A percentile compares a stretch with the other conserved stretches of the same genome.
Conservation (phyloP, 106 monocot genomes). For the Dendrobium huoshanense region DNA sequence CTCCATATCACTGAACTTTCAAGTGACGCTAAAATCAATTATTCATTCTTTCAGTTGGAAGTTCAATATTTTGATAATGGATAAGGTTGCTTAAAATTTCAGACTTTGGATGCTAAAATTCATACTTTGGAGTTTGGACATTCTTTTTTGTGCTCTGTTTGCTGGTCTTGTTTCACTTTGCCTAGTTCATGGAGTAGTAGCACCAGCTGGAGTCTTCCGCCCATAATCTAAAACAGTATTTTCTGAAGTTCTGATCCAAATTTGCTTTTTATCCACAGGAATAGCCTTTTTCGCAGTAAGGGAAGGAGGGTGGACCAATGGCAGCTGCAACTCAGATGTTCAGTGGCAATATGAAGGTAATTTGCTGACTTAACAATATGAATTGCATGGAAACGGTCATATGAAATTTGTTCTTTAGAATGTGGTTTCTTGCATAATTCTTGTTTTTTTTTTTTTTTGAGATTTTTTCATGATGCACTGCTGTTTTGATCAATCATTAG, state of each 20-base stretch:
- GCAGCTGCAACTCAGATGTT: conserved; percentile 4
- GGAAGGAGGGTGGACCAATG: not conserved
- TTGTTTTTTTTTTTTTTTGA: not conserved
- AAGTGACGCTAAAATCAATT: not conserved
- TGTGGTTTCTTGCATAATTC: not conserved
- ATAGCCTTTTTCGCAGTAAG: not conserved
- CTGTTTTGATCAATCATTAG: no score
- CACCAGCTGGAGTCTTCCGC: not conserved
- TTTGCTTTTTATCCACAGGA: not conserved
- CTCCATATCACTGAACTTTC: not conserved
- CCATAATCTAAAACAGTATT: not conserved
- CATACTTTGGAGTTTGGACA: not conserved
- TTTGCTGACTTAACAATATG: not conserved
- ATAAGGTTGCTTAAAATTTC: not conserved
- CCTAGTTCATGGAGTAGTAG: not conserved
- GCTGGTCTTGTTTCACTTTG: not conserved
- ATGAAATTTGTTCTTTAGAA: not conserved
- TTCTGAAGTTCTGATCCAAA: not conserved
- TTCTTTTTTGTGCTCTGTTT: not conserved
- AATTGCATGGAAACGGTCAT: not conserved
- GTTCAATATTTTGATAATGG: not conserved
- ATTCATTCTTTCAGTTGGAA: not conserved
- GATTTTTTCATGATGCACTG: no score
- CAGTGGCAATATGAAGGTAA: conserved; percentile 6
- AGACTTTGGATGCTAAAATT: not conserved